Percentiles rank a stretch among this genome's conserved stretches.
Conservation (phyloP, 2,329 filamentous ascomycete genomes). For the Sclerotinia nivalis region DNA sequence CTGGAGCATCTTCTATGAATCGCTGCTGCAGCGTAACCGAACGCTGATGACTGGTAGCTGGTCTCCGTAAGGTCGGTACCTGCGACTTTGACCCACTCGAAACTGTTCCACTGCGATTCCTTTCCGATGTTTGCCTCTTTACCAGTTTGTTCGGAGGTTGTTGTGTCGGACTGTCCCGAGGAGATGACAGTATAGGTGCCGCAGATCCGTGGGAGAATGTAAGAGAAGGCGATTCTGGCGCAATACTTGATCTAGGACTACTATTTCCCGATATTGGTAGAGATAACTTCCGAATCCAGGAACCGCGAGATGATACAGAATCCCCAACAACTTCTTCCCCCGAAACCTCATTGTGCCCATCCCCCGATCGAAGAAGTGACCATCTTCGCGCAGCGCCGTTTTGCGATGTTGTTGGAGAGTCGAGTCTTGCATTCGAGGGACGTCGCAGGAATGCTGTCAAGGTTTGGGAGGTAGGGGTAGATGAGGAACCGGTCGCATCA, state of each 20-base stretch:
- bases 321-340: constrained; percentile 45
- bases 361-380: constrained; percentile 34
- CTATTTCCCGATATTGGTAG: constrained; percentile 65
- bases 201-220: constrained; percentile 66
- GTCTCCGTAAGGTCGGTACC: constrained; percentile 66
- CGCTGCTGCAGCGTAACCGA: constrained; percentile 66
- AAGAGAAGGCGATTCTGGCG: constrained; percentile 65
- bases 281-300: constrained; percentile 73
- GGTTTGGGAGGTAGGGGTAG: constrained; percentile 30
- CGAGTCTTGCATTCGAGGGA: constrained; percentile 30
- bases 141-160: constrained; percentile 73
- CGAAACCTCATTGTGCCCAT: constrained; percentile 31
- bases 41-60: constrained; percentile 77
- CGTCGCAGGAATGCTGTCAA: constrained; percentile 23
- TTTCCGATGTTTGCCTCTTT: constrained; percentile 65
- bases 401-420: constrained; percentile 28
- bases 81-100: constrained; percentile 58
- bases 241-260: constrained; percentile 63
- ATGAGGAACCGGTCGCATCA: constrained; percentile 27
- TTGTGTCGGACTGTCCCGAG: constrained; percentile 44
- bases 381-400: constrained; percentile 32
- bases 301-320: constrained; percentile 62
- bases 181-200: constrained; percentile 57
- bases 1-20: constrained; percentile 36
- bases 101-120: constrained; percentile 47